Conservation (phyloP, 139 green algal genomes). For the Chlorella vulgaris region DNA sequence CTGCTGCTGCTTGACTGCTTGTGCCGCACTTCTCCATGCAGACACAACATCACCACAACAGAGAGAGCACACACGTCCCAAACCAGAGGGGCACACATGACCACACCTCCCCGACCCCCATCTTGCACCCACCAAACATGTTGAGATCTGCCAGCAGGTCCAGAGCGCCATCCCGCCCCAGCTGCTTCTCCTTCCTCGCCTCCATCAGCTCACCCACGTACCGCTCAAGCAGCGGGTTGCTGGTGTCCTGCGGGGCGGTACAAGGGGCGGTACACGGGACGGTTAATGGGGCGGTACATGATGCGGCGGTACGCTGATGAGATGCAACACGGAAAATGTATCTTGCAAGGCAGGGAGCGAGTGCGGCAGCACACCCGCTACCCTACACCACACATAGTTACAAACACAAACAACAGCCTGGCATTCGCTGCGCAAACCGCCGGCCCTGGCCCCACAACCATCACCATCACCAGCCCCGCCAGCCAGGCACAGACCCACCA, state of each 20-base stretch:
- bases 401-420: not conserved
- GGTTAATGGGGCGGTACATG: not conserved
- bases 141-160: conserved; percentile 72
- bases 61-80: no score
- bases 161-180: conserved; percentile 69
- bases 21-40: no score
- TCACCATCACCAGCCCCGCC: not conserved
- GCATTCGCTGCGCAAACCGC: not conserved
- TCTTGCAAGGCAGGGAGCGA: no score
- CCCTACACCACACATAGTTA: no score
- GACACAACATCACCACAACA: no score
- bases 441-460: no score
- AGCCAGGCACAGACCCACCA: conserved; percentile 5
- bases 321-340: not conserved
- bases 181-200: conserved; percentile 71
- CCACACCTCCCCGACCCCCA: no score
- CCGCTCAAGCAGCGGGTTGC: not conserved
- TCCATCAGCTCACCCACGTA: conserved; percentile 70
- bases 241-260: not conserved
- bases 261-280: not conserved
- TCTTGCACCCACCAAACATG: conserved; percentile 48
- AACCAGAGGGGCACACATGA: no score
- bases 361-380: no score
- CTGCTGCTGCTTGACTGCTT: no score
- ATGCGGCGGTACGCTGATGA: not conserved